Conservation (phyloP, 2,329 filamentous ascomycete genomes). For the Phialemoniopsis sp. region DNA sequence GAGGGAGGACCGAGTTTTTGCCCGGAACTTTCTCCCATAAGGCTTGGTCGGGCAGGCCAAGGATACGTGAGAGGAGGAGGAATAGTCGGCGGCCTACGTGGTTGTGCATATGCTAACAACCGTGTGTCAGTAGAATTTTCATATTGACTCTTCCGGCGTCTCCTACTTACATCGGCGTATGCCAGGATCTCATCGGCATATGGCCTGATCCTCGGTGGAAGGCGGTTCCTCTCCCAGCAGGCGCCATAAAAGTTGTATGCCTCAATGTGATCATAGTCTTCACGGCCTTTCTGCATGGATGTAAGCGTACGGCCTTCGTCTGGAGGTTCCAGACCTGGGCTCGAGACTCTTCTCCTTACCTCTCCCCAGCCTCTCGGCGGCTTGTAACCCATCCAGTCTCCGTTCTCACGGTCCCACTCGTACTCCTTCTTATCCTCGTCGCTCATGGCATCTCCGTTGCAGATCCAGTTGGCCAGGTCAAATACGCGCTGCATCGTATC, state of each 20-base stretch:
- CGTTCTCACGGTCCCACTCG: conserved; percentile 40
- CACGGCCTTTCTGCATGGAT: no score
- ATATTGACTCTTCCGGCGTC: no score
- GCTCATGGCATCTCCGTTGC: conserved; percentile 35
- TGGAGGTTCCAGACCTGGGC: no score
- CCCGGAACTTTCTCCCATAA: conserved; percentile 31
- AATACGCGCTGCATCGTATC: conserved; percentile 46
- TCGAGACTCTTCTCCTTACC: no score
- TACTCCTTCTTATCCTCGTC: conserved; percentile 43
- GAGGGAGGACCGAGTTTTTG: conserved; percentile 6
- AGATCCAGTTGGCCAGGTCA: conserved; percentile 42
- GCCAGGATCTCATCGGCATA: conserved; percentile 45
- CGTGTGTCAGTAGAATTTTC: not conserved
- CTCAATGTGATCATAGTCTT: conserved; percentile 39
- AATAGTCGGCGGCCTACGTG: conserved; percentile 36
- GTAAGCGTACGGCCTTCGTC: no score
- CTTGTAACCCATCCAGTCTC: conserved; percentile 47
- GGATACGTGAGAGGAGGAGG: conserved; percentile 33
- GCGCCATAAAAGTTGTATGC: conserved; percentile 49
- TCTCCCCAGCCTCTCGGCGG: conserved; percentile 31
- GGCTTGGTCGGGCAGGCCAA: conserved; percentile 38
- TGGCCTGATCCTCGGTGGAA: conserved; percentile 39
- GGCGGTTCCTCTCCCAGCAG: conserved; percentile 38
- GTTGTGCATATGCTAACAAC: conserved; percentile 41
- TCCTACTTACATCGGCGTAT: not conserved